Evolutionary conservation across 306 rosid species (phyloP), one percentile per base, ranked within the genome.

Genomic region (Begonia loranthoides): DNA sequence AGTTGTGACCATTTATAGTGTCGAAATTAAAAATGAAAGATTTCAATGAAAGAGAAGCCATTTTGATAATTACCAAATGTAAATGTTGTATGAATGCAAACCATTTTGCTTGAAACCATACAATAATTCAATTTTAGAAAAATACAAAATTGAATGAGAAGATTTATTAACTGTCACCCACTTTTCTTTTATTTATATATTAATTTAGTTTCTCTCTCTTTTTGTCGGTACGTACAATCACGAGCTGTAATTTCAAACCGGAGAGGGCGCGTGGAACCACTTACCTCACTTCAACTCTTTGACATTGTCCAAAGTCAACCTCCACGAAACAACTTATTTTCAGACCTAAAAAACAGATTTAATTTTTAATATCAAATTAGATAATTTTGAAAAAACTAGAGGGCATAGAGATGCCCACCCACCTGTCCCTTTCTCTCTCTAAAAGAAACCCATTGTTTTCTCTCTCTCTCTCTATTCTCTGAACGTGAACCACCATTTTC

Each of bases 391-490:
- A 24, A 60, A 13, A 17, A 17, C 22, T 24, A 21, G 44, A 15
- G 10, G 17, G 68, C 74, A 70, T 70, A 70, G 78, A 78, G 84
- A 78, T 74, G 76, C 84, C 64, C 59, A 60, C 43, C 55, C 65
- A 41, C 41, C 38, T 44, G 56, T 9, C 24, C 1, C 60, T 38
- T 43, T 9, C 49, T 38, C 41, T 60, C 43, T 50, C 56, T 58
- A 28, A 28, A 28, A 28, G 36, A 28, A 28, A 28, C 4, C 67
- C 28, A 59, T 48, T 54, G 51, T 49, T 16, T n/a, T 66, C 50
- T 38, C 56, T 54, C 65, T 41, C 60, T 17, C 10, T n/a, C 47
- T 45, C 56, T 52, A 48, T 49, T 15, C 39, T 19, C 17, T 55
- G 36, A 28, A 28, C 36, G 40, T 34, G 13, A 50, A 28, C 50